A percentile compares a stretch with the other conserved stretches of the same genome.
These are phyloP conservation scores for Zelopaecilomyces penicillatus DNA, from an alignment of 2,329 filamentous ascomycete genomes.

Conservation along the genomic window DNA sequence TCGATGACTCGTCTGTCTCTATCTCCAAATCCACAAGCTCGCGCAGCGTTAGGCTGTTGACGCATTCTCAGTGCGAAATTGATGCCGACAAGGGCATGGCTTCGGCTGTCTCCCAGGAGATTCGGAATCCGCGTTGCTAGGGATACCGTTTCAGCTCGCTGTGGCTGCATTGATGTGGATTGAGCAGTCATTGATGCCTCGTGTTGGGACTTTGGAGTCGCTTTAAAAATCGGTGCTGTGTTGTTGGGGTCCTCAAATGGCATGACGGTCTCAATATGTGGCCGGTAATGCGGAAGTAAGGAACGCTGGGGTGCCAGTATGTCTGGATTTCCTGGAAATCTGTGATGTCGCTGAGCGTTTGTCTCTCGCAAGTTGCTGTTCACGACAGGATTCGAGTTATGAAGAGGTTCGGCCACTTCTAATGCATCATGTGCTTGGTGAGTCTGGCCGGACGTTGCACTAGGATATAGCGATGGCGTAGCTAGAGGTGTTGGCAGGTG, in stretches of 20 bases:
- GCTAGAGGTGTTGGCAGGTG: neutral
- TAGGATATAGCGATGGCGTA: neutral
- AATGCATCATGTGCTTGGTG: neutral
- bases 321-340: neutral
- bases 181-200: constrained; percentile 1
- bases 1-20: constrained; percentile 75
- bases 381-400: neutral
- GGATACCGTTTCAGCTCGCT: neutral
- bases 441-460: neutral
- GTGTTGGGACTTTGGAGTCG: neutral
- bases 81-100: constrained; percentile 14
- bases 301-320: neutral
- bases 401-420: constrained; percentile 2
- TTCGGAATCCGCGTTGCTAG: constrained; percentile 16
- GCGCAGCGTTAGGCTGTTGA: constrained; percentile 69
- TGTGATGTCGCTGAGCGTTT: neutral
- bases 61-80: constrained; percentile 42
- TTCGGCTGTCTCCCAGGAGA: constrained; percentile 15
- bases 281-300: neutral
- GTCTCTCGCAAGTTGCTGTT: neutral
- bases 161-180: neutral
- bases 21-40: constrained; percentile 77
- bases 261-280: neutral
- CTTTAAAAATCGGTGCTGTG: neutral
- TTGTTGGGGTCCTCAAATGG: neutral